Conservation (phyloP, 352 stramenopile species). For the Nothophytophthora sp. region DNA sequence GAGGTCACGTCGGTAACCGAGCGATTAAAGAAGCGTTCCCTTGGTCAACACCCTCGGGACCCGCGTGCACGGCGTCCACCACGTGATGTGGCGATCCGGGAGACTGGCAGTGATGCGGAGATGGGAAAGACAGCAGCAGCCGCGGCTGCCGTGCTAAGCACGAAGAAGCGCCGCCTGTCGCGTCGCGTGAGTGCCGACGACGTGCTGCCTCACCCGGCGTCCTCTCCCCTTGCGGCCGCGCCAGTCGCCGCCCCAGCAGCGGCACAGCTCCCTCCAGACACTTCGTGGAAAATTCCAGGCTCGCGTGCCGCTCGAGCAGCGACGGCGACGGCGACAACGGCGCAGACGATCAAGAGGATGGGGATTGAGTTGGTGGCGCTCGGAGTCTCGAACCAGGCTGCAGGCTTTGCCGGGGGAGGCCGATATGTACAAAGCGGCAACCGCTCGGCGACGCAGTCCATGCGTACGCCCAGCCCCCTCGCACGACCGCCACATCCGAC, state of each 20-base stretch:
- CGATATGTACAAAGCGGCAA: slow-evolving; percentile 76
- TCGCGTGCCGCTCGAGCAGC: slow-evolving; percentile 10
- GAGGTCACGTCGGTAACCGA: slow-evolving; percentile 1
- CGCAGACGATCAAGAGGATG: slow-evolving; percentile 39
- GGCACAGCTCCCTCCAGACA: not conserved
- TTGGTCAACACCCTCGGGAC: not conserved
- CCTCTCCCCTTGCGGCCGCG: slow-evolving; percentile 8
- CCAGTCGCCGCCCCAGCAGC: not conserved
- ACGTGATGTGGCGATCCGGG: not conserved
- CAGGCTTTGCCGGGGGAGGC: slow-evolving; percentile 40
- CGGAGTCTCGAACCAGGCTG: slow-evolving; percentile 26
- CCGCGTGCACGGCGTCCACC: not conserved
- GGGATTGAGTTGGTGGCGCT: slow-evolving; percentile 55
- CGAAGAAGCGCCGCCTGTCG: slow-evolving; percentile 26
- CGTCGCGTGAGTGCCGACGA: slow-evolving; percentile 18
- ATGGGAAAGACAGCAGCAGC: not conserved
- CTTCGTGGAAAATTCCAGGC: slow-evolving; percentile 18
- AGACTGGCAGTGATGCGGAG: slow-evolving; percentile 12
- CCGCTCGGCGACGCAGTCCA: slow-evolving; percentile 22
- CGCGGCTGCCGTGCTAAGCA: not conserved
- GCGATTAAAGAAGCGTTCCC: slow-evolving; percentile 9
- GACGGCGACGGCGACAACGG: too few relatives aligned
- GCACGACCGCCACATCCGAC: slow-evolving; percentile 16
- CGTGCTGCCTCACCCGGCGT: slow-evolving; percentile 10
- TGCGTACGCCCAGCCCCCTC: slow-evolving; percentile 11